Evolutionary conservation across 208 protist genomes (phyloP), one percentile per base, ranked within the genome.

Genomic region (Leishmania braziliensis): DNA sequence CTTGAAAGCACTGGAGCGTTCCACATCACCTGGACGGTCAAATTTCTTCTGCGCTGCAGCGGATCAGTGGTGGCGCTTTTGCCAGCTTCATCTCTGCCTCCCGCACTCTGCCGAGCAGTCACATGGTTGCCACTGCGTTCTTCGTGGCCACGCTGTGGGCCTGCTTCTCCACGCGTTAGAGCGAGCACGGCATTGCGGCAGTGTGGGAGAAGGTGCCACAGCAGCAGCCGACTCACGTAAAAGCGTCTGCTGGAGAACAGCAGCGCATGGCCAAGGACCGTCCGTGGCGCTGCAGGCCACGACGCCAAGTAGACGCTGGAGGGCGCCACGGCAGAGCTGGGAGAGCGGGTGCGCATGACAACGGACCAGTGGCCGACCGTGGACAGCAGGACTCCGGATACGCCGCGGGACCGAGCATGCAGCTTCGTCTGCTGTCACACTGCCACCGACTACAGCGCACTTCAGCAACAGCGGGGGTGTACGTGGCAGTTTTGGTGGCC

Each of bases 221-320:
- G 73, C 76, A 79, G 76, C 26, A 33, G n/a, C 20, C 62, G 58
- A 29, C 2, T 29, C 10, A 14, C 20, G 18, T 23, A 6, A 36
- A 29, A 8, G 77, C 36, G 54, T 4, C 50, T n/a, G 53, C 69
- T 0, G 26, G 26, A 23, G 43, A 39, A 3, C 71, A 77, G 1
- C 48, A 75, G 58, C 68, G 77, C 0, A 29, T 71, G 5, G 63
- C 74, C 5, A 77, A 70, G 36, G 53, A 33, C 65, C 10, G 54
- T 78, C 43, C 82, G 80, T 23, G 77, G 75, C 0, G 85, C 82
- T 51, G 85, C 86, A 50, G 87, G 87, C 54, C 77, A 88, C 79
- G 72, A 85, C 8, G 79, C 70, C 16, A 81, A 88, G 48, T 83
- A 85, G 66, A 54, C 75, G 3, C 70, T 89, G 48, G 88, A 82